Evolutionary conservation across 2,329 filamentous ascomycete species (phyloP), one percentile per base, ranked within the genome.

Genomic region (Cercospora brassicicola): DNA sequence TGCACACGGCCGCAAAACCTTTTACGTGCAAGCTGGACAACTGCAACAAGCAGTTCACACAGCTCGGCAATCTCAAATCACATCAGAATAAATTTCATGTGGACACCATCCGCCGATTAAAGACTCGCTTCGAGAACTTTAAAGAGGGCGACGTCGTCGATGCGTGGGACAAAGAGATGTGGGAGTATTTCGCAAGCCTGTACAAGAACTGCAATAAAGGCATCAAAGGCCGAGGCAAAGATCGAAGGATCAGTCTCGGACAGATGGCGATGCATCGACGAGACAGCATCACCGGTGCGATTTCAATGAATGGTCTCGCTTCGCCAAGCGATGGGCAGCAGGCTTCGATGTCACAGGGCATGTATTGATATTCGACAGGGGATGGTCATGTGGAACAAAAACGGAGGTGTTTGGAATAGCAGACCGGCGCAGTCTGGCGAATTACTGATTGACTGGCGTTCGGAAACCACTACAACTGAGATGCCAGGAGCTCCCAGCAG

Each of bases 161-260:
- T 10, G 83, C 86, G 0, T 85, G 89, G 42, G 92, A 97, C 75
- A 89, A 87, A 69, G 90, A 93, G 68, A 84, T 97, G 61, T 93
- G 91, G 83, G 87, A 91, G 73, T 96, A 97, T 81, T 95, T 98
- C 77, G 87, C 89, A 3, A 86, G 86, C 0, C 84, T 97, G n/a
- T 97, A 97, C 85, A 97, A 96, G 84, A 96, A 98, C 81, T 94
- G 91, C 81, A 98, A 98, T 86, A 97, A 97, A 80, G 95, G 95
- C 1, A 97, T 98, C 84, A 98, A 97, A 81, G 95, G 95, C 10
- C 89, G 95, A 56, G 95, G 95, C 53, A 95, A 94, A 78, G 91
- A 94, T 73, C 86, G 92, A 66, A 89, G 88, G 67, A 90, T 93
- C 72, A 80, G 79, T 53, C 76, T 79, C 10, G 67, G 45, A 55